These are phyloP conservation scores for Boletellus sp. DNA, from an alignment of 768 basidiomycete species.

Conservation along the genomic window DNA sequence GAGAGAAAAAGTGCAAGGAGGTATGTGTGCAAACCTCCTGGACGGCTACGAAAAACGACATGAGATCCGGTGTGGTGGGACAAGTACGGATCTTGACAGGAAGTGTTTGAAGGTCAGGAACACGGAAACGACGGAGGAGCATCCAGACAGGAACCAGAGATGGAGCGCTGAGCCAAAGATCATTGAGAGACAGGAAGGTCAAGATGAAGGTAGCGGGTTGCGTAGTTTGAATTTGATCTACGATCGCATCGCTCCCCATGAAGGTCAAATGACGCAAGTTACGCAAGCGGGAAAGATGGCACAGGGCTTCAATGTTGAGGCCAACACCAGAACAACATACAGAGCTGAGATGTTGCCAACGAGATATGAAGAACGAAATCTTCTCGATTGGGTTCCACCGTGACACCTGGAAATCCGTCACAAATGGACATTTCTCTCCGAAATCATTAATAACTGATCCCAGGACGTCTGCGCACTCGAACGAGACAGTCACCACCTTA, in stretches of 20 bases:
- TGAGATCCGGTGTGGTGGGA: background rate
- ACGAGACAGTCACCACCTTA: background rate
- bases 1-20: background rate
- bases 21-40: background rate
- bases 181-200: background rate
- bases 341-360: background rate
- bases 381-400: background rate
- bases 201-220: background rate
- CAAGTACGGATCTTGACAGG: too few relatives aligned
- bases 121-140: background rate
- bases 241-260: too few relatives aligned
- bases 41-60: constrained; percentile 3
- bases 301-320: background rate
- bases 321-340: background rate
- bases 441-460: background rate
- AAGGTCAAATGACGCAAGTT: background rate
- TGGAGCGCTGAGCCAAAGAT: background rate
- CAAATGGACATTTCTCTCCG: background rate
- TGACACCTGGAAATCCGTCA: background rate
- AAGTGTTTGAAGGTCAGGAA: background rate
- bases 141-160: background rate
- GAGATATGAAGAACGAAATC: background rate
- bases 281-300: background rate
- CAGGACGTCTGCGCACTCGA: background rate
- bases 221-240: too few relatives aligned